Conservation (phyloP, 805 yeast genomes). For the Ogataea henricii region DNA sequence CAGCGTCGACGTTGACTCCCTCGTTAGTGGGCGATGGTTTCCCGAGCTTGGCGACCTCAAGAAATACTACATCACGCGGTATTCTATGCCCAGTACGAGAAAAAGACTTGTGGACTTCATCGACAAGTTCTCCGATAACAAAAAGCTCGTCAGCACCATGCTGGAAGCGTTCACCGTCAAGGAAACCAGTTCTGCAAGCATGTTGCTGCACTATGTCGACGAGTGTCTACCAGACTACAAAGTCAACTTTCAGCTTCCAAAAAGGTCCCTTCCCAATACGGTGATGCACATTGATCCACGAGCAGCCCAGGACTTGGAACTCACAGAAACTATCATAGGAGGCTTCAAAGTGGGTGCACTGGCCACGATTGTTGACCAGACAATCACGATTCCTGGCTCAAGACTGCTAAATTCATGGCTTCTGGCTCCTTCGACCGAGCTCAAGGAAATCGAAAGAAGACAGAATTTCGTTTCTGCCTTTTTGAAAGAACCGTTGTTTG, state of each 20-base stretch:
- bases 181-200: slow-evolving; percentile 63
- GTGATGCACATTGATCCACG: slow-evolving; percentile 79
- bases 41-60: slow-evolving; percentile 59
- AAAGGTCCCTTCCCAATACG: slow-evolving; percentile 49
- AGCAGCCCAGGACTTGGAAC: slow-evolving; percentile 75
- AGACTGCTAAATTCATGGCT: slow-evolving; percentile 81
- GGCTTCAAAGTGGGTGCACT: slow-evolving; percentile 67
- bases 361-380: slow-evolving; percentile 66
- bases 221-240: slow-evolving; percentile 72
- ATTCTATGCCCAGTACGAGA: slow-evolving; percentile 42
- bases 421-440: slow-evolving; percentile 70
- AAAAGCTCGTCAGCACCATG: slow-evolving; percentile 25
- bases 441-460: slow-evolving; percentile 55
- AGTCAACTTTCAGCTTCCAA: slow-evolving; percentile 68
- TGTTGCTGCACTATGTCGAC: slow-evolving; percentile 65
- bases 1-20: slow-evolving; percentile 39
- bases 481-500: slow-evolving; percentile 29
- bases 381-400: slow-evolving; percentile 81
- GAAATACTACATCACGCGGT: slow-evolving; percentile 61
- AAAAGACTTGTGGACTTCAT: slow-evolving; percentile 40
- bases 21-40: slow-evolving; percentile 54
- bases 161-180: slow-evolving; percentile 41
- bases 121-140: slow-evolving; percentile 42
- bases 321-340: slow-evolving; percentile 59
- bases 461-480: slow-evolving; percentile 53